These are phyloP conservation scores for Sporothrix schenckii DNA, from an alignment of 2,329 filamentous ascomycete genomes.

Conservation along the genomic window DNA sequence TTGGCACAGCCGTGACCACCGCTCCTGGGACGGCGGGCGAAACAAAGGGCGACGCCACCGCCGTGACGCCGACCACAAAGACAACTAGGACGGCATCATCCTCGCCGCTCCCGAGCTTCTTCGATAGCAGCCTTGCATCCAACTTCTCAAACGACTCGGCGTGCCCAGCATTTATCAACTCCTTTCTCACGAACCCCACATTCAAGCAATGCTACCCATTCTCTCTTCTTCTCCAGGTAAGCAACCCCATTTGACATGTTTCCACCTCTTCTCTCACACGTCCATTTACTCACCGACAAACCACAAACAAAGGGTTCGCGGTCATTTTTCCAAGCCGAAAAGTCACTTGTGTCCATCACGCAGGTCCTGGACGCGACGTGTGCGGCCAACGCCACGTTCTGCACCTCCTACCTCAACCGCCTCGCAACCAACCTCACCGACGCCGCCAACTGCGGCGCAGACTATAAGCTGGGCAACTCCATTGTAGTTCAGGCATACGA, in stretches of 20 bases:
- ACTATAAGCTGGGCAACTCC: conserved; percentile 68
- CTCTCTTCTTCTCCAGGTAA: conserved; percentile 78
- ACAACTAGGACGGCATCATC: conserved; percentile 41
- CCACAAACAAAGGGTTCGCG: conserved; percentile 66
- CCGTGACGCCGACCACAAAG: conserved; percentile 35
- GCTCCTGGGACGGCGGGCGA: conserved; percentile 31
- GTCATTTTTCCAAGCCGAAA: conserved; percentile 79
- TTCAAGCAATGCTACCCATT: conserved; percentile 79
- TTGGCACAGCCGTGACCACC: conserved; percentile 27
- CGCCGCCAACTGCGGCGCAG: conserved; percentile 67
- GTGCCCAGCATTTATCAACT: conserved; percentile 69
- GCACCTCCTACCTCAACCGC: conserved; percentile 64
- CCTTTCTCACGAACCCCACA: conserved; percentile 65
- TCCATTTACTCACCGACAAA: conserved; percentile 34
- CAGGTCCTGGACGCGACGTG: conserved; percentile 80
- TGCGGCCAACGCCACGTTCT: conserved; percentile 65
- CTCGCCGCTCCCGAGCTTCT: conserved; percentile 62
- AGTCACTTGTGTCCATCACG: conserved; percentile 71
- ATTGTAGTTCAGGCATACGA: conserved; percentile 73
- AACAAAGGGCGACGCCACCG: conserved; percentile 30
- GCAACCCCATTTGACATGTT: conserved; percentile 36
- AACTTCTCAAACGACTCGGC: conserved; percentile 61
- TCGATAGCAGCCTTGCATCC: conserved; percentile 65
- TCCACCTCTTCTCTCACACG: conserved; percentile 11
- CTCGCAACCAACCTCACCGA: conserved; percentile 68